Percentiles rank a stretch among this genome's conserved stretches.
Evolutionary conservation across 208 protist species (phyloP).

Genomic region (Herpetomonas tarakana): DNA sequence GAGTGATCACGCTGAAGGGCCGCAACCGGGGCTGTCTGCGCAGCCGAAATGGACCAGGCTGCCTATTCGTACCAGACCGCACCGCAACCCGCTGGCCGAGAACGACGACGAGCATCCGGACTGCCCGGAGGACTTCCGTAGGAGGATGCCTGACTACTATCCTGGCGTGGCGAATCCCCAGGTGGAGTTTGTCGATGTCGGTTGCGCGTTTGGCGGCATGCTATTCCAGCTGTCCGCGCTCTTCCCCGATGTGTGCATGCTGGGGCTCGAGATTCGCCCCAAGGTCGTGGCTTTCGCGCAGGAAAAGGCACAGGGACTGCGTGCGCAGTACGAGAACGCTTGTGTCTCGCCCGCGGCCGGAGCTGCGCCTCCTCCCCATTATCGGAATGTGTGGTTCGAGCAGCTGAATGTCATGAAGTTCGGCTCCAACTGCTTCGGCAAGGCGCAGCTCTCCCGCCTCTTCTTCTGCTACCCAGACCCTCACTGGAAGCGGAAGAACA

Average conservation of each 20-base stretch:
- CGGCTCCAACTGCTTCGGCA: constrained; percentile 96
- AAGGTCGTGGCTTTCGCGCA: constrained; percentile 94
- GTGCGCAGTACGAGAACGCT: constrained; percentile 61
- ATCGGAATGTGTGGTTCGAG: constrained; percentile 95
- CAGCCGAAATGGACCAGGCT: constrained; percentile 81
- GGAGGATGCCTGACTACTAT: constrained; percentile 38
- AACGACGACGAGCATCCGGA: constrained; percentile 86
- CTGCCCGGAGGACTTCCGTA: constrained; percentile 58
- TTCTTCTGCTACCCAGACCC: constrained; percentile 99
- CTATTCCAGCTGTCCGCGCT: constrained; percentile 84
- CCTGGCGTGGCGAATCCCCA: constrained; percentile 28
- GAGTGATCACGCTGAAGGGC: no score
- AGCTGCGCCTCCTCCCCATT: constrained; percentile 53
- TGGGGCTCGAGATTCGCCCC: constrained; percentile 97
- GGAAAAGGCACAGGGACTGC: constrained; percentile 56
- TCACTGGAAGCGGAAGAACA: constrained; percentile 98
- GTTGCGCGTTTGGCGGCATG: constrained; percentile 98
- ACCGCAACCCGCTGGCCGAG: constrained; percentile 92
- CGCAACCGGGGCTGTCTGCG: no score
- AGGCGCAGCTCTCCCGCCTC: constrained; percentile 94
- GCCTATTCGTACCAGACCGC: constrained; percentile 88
- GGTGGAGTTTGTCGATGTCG: constrained; percentile 94
- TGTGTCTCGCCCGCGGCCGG: constrained; percentile 17
- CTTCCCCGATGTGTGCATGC: constrained; percentile 91
- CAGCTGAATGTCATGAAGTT: constrained; percentile 98